phyloP scores from a whole-genome alignment of 352 stramenopile genomes.

The Phytophthora fragariaefolia region DNA sequence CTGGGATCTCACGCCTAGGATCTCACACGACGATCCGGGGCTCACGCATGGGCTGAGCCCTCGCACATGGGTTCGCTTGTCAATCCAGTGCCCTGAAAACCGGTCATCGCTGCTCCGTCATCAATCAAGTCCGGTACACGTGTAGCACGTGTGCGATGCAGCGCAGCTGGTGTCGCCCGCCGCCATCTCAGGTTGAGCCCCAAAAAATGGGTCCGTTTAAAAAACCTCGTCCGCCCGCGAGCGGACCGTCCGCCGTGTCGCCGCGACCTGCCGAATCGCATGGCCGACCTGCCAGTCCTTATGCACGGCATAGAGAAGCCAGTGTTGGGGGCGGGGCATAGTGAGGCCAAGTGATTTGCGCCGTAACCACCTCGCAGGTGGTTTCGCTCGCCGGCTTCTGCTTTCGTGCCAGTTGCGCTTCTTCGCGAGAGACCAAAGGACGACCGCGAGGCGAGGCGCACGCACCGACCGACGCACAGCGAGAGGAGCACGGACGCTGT shows the following conservation, averaged over 20 bases:
- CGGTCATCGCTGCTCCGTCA: background rate
- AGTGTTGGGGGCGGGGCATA: no score
- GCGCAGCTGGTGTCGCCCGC: no score
- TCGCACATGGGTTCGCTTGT: background rate
- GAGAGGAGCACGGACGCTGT: conserved; percentile 2
- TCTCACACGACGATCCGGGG: no score
- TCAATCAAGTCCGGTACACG: background rate
- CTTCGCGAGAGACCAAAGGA: conserved; percentile 38
- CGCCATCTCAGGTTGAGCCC: no score
- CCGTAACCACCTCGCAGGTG: conserved; percentile 29
- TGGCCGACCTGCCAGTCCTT: no score
- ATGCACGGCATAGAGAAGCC: conserved; percentile 1
- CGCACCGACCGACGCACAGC: conserved; percentile 4
- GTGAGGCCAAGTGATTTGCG: conserved; percentile 19
- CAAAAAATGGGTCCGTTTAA: conserved; percentile 3
- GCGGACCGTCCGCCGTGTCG: conserved; percentile 15
- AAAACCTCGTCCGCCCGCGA: conserved; percentile 33
- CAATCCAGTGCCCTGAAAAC: background rate
- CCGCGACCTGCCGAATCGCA: no score
- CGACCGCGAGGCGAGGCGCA: background rate
- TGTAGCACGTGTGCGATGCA: background rate
- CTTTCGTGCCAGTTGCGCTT: conserved; percentile 40
- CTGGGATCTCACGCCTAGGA: background rate
- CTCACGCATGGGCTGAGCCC: no score
- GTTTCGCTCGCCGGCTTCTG: conserved; percentile 18